These are phyloP conservation scores for Oenanthe javanica DNA, from an alignment of 140 eudicot species.

Conservation along the genomic window DNA sequence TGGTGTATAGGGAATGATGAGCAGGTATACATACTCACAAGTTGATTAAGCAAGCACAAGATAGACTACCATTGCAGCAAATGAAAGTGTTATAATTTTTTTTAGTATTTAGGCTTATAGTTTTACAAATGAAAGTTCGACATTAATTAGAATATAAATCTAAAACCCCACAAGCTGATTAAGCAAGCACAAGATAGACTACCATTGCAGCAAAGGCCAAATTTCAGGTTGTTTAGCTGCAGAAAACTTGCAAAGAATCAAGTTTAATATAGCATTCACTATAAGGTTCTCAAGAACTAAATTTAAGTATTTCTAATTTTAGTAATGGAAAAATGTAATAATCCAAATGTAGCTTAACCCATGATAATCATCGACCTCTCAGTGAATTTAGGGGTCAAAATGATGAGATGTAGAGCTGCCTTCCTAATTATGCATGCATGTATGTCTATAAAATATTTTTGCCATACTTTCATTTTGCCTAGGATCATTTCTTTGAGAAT, in stretches of 20 bases:
- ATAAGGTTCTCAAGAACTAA: neutral
- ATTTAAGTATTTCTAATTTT: neutral
- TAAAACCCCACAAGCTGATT: too few relatives aligned
- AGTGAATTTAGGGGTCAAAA: constrained; percentile 2
- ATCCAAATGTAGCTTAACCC: neutral
- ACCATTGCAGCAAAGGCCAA: neutral
- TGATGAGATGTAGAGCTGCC: too few relatives aligned
- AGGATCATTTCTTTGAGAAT: constrained; percentile 7
- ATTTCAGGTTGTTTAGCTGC: neutral
- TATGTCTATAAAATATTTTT: neutral
- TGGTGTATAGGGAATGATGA: too few relatives aligned
- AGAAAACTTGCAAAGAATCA: neutral
- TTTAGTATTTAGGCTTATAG: too few relatives aligned
- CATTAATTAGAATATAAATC: too few relatives aligned
- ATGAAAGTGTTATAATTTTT: too few relatives aligned
- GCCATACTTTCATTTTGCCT: neutral
- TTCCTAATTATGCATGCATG: constrained; percentile 8
- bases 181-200: too few relatives aligned
- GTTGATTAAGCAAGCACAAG: too few relatives aligned
- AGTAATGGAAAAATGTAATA: neutral
- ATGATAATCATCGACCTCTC: neutral
- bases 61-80: too few relatives aligned
- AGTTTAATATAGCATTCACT: neutral
- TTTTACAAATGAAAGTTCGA: too few relatives aligned
- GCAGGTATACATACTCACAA: too few relatives aligned